phyloP scores from a whole-genome alignment of 192 early-diverging fungal species.

The Helicostylum pulchrum region DNA sequence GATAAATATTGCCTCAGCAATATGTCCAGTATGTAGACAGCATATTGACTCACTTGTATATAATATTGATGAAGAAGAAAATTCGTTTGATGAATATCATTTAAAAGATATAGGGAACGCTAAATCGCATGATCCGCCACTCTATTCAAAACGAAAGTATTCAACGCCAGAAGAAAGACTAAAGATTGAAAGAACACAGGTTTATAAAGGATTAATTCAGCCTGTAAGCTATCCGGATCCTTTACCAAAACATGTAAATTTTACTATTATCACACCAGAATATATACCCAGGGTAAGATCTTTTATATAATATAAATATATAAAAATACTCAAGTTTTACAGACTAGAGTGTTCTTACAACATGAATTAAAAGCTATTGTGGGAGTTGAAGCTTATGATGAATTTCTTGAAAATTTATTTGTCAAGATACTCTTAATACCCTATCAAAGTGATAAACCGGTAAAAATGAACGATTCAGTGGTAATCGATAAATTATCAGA shows the following conservation, averaged over 20 bases:
- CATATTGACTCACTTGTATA: constrained; percentile 14
- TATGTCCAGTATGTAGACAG: constrained; percentile 30
- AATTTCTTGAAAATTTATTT: constrained; percentile 14
- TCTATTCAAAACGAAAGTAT: neutral
- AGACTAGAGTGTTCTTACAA: constrained; percentile 6
- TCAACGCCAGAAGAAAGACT: constrained; percentile 7
- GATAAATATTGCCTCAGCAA: constrained; percentile 16
- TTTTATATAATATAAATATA: neutral
- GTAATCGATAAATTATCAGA: constrained; percentile 11
- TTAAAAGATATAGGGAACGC: neutral
- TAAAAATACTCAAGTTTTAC: neutral
- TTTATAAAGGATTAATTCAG: constrained; percentile 6
- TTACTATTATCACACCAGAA: constrained; percentile 18
- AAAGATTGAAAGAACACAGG: neutral
- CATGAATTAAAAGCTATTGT: constrained; percentile 8
- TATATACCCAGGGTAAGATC: constrained; percentile 13
- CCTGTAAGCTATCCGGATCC: constrained; percentile 1
- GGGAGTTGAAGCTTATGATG: constrained; percentile 15
- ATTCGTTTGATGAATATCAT: constrained; percentile 24
- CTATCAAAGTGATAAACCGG: neutral
- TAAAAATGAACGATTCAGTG: constrained; percentile 11
- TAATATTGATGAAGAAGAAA: constrained; percentile 20
- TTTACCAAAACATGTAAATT: neutral
- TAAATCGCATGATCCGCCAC: constrained; percentile 12
- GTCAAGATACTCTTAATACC: constrained; percentile 14